phyloP scores from a whole-genome alignment of 148 eudicot genomes.

The Persicaria tinctoria region DNA sequence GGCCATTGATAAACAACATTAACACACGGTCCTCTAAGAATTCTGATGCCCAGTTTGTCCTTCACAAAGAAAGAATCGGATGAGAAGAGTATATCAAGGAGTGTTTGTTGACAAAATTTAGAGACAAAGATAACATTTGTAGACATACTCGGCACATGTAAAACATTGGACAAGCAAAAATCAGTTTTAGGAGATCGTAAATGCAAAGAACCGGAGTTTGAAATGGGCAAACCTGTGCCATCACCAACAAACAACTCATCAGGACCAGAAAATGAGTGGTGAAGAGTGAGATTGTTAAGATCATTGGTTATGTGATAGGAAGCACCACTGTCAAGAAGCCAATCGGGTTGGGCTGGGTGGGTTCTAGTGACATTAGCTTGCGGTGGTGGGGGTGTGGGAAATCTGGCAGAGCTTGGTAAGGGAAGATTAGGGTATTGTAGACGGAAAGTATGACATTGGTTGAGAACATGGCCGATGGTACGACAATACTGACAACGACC shows the following conservation, averaged over 20 bases:
- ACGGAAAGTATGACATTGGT: neutral
- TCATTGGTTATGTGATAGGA: neutral
- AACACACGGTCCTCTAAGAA: neutral
- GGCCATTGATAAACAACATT: neutral
- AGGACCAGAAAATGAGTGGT: neutral
- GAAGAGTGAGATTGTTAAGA: neutral
- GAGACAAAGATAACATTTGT: neutral
- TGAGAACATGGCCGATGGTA: neutral
- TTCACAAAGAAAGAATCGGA: neutral
- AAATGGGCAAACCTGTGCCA: neutral
- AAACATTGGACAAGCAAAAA: too few species aligned
- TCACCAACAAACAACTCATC: neutral
- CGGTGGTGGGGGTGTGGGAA: neutral
- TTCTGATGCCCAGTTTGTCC: neutral
- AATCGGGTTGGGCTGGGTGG: neutral
- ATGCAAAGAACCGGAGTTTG: too few species aligned
- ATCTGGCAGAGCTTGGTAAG: neutral
- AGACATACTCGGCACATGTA: neutral
- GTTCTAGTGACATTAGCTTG: neutral
- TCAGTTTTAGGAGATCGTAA: too few species aligned
- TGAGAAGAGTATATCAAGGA: too few species aligned
- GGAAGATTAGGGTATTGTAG: neutral
- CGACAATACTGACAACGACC: neutral
- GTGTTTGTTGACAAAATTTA: too few species aligned
- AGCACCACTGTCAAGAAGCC: neutral